Evolutionary conservation across 1,284 basidiomycete species (phyloP), one percentile per base, ranked within the genome.

Genomic region (Melanopsichium pennsylvanicum): DNA sequence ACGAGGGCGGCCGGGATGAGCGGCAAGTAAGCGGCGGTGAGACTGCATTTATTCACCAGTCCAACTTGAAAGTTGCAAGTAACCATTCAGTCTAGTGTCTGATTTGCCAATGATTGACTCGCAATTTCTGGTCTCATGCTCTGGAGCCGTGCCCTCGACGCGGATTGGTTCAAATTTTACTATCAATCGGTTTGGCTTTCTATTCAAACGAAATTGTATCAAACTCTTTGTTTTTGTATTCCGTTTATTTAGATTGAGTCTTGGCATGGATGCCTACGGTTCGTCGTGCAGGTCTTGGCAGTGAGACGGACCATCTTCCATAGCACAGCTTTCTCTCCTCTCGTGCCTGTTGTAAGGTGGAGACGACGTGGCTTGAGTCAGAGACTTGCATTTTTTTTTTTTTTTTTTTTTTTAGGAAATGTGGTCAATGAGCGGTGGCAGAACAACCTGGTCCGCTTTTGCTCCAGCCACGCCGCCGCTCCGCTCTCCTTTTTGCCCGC

Each of bases 251-350:
- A 19, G 31, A 36, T 15, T 21, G 37, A 40, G 51, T 45, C 59
- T 63, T 63, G 60, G 54, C 60, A 42, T 13, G 34, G 42, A 48
- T 52, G 49, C 60, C 60, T 43, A 63, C 60, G 60, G 60, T 63
- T 63, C 39, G 38, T 12, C 21, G 9, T 63, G 48, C 60, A 57
- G 33, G 44, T 56, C 60, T 63, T 63, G 60, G 60, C 60, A 52
- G 43, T 43, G 33, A 33, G 46, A 47, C 46, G 29, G 38, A 34
- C 22, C 40, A 18, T 25, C 31, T 27, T 32, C 21, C 18, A 4
- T 9, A 19, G 11, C 4, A 16, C 3, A 13, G 26, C 49, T 57
- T 63, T 22, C 48, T 39, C 60, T 62, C 37, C 46, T 41, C 5
- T 34, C 35, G 40, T 44, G 54, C 54, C 58, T 11, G 3, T 2